Conservation (phyloP, 768 basidiomycete species). For the Daedaleopsis nitida region DNA sequence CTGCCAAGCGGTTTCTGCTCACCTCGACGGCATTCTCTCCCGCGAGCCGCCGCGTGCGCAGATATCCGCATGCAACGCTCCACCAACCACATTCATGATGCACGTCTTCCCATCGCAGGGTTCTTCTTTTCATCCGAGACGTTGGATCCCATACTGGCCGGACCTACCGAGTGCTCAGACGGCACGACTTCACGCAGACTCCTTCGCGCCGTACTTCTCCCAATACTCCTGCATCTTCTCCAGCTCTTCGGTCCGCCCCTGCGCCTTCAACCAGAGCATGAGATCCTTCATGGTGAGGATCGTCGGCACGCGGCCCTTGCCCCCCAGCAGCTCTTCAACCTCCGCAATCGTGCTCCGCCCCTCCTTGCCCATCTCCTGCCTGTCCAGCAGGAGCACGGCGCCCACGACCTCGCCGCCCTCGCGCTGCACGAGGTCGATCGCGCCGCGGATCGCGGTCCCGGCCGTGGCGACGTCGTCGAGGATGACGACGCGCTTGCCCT, state of each 20-base stretch:
- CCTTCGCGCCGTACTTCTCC: slow-evolving; percentile 67
- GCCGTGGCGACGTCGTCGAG: slow-evolving; percentile 97
- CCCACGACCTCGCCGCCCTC: slow-evolving; percentile 85
- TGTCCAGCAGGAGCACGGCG: slow-evolving; percentile 83
- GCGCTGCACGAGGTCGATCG: slow-evolving; percentile 69
- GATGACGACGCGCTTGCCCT: slow-evolving; percentile 80
- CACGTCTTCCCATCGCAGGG: not conserved
- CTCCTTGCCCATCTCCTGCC: slow-evolving; percentile 81
- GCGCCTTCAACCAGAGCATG: slow-evolving; percentile 77
- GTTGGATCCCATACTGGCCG: not conserved
- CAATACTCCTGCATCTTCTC: slow-evolving; percentile 77
- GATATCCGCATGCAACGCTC: not conserved
- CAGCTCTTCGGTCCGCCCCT: slow-evolving; percentile 64
- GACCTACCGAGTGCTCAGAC: no score
- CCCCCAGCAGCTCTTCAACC: slow-evolving; percentile 70
- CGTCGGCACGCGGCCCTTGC: slow-evolving; percentile 69
- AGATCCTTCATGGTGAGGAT: slow-evolving; percentile 87
- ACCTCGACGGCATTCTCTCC: not conserved
- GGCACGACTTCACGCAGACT: not conserved
- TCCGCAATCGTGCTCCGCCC: slow-evolving; percentile 80
- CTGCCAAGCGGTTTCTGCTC: not conserved
- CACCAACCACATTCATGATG: not conserved
- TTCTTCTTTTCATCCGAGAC: no score
- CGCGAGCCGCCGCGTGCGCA: not conserved
- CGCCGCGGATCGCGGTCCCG: slow-evolving; percentile 83